Percentiles rank a stretch among this genome's conserved stretches.
Evolutionary conservation across 306 rosid species (phyloP).

Genomic region (Fragaria nilgerrensis): DNA sequence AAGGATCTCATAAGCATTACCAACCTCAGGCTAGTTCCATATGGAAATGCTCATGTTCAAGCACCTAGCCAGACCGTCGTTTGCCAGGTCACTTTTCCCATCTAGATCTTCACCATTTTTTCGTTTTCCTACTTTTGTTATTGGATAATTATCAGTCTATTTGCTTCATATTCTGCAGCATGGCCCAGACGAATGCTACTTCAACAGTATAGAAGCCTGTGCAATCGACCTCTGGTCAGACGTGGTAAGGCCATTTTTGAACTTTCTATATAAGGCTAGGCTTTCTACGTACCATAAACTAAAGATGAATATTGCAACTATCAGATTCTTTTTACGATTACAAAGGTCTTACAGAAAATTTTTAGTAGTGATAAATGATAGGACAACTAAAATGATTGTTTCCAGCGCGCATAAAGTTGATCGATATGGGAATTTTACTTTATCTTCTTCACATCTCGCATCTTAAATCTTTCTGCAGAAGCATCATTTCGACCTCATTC

Average conservation of each 20-base stretch:
- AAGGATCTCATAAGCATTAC: constrained; percentile 56
- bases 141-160: neutral
- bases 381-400: too few relatives aligned
- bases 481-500: constrained; percentile 54
- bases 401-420: too few relatives aligned
- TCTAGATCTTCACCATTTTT: neutral
- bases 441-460: neutral
- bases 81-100: constrained; percentile 59
- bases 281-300: neutral
- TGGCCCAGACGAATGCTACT: constrained; percentile 79
- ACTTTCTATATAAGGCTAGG: neutral
- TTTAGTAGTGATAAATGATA: too few relatives aligned
- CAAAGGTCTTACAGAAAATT: neutral
- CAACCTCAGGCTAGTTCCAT: constrained; percentile 73
- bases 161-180: constrained; percentile 47
- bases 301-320: neutral
- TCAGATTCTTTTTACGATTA: neutral
- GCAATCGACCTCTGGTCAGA: constrained; percentile 57
- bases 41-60: constrained; percentile 68
- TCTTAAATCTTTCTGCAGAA: constrained; percentile 30
- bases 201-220: constrained; percentile 80
- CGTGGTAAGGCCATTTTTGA: constrained; percentile 39
- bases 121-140: neutral
- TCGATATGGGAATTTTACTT: neutral
- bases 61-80: constrained; percentile 28